A percentile compares a stretch with the other conserved stretches of the same genome.
Conservation (phyloP, 1,139 yeast genomes). For the Lodderomyces parapsilosis region DNA sequence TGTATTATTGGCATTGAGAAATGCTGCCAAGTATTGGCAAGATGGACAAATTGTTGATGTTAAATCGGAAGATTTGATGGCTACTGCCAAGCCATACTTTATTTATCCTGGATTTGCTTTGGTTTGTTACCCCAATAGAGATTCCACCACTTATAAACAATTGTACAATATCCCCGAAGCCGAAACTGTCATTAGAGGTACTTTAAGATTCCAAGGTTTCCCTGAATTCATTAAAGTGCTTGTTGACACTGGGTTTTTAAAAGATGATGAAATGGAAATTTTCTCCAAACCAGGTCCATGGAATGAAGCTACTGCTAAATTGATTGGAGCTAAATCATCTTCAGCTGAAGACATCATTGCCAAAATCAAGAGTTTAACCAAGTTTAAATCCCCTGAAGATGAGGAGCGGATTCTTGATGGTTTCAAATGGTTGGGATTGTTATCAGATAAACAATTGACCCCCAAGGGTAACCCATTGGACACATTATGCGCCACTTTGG, state of each 20-base stretch:
- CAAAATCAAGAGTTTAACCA: conserved; percentile 74
- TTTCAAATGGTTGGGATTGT: conserved; percentile 90
- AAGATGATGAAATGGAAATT: conserved; percentile 64
- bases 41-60: conserved; percentile 81
- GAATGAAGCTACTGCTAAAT: conserved; percentile 82
- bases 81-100: conserved; percentile 90
- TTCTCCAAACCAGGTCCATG: conserved; percentile 64
- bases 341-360: conserved; percentile 71
- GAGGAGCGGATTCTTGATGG: conserved; percentile 86
- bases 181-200: conserved; percentile 94
- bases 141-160: conserved; percentile 90
- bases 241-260: conserved; percentile 90
- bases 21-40: conserved; percentile 85
- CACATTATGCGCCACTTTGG: conserved; percentile 94
- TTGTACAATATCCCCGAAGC: conserved; percentile 96
- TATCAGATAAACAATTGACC: conserved; percentile 70
- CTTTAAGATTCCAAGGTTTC: conserved; percentile 97
- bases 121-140: conserved; percentile 97
- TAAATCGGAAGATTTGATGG: conserved; percentile 90
- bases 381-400: conserved; percentile 78
- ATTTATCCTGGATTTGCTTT: conserved; percentile 95
- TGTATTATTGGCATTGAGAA: conserved; percentile 90
- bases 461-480: conserved; percentile 96
- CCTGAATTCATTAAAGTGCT: conserved; percentile 95
- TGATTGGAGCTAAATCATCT: conserved; percentile 71